phyloP scores from a whole-genome alignment of 805 yeast species.

The Blastobotrys attinorum region DNA sequence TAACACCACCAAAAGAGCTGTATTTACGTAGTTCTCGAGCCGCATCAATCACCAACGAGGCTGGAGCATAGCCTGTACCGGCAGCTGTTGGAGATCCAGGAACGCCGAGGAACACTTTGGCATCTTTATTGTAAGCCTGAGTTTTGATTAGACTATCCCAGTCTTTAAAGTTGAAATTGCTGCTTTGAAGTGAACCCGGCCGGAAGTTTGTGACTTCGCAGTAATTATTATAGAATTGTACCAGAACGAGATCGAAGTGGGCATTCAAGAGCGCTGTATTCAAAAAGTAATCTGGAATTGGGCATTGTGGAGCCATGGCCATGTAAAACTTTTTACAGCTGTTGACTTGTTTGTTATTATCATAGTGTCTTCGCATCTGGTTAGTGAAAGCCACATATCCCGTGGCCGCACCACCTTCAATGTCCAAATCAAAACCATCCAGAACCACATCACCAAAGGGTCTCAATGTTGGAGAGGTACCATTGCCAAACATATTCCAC shows the following conservation, averaged over 20 bases:
- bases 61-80: slow-evolving; percentile 40
- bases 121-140: slow-evolving; percentile 41
- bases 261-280: slow-evolving; percentile 36
- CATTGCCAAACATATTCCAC: slow-evolving; percentile 46
- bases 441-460: slow-evolving; percentile 45
- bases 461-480: slow-evolving; percentile 25
- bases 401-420: slow-evolving; percentile 40
- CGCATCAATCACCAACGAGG: slow-evolving; percentile 32
- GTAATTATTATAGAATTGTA: slow-evolving; percentile 61
- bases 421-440: slow-evolving; percentile 63
- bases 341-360: slow-evolving; percentile 17
- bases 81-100: slow-evolving; percentile 52
- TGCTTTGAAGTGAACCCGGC: no score
- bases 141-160: slow-evolving; percentile 45
- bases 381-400: slow-evolving; percentile 46
- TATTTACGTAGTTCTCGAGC: slow-evolving; percentile 1
- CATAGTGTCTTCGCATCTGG: slow-evolving; percentile 21
- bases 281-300: slow-evolving; percentile 47
- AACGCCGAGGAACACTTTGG: slow-evolving; percentile 53
- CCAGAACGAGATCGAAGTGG: slow-evolving; percentile 51
- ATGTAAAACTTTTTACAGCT: slow-evolving; percentile 45
- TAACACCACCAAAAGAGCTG: slow-evolving; percentile 49
- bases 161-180: slow-evolving; percentile 34
- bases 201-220: slow-evolving; percentile 33
- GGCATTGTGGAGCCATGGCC: slow-evolving; percentile 65